These are phyloP conservation scores for Penicillium arizonense DNA, from an alignment of 495 filamentous ascomycete genomes.

Conservation along the genomic window DNA sequence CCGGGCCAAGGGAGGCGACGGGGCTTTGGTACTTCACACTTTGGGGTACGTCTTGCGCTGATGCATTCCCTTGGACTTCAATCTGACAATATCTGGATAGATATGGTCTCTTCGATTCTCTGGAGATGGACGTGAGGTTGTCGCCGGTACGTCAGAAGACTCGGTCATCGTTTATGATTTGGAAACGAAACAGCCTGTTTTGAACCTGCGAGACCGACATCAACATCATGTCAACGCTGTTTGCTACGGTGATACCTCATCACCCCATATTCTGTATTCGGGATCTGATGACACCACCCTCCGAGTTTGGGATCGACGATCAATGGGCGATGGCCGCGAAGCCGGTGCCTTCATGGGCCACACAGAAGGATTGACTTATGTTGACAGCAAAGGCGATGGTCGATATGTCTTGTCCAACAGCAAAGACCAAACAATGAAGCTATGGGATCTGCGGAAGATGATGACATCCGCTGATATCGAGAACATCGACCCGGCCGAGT, in stretches of 20 bases:
- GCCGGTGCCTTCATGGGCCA: constrained; percentile 94
- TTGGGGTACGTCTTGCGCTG: constrained; percentile 41
- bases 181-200: constrained; percentile 68
- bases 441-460: constrained; percentile 91
- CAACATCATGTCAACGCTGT: constrained; percentile 93
- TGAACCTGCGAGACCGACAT: constrained; percentile 72
- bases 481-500: constrained; percentile 48
- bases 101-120: constrained; percentile 94
- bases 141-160: constrained; percentile 78
- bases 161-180: constrained; percentile 94
- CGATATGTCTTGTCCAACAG: constrained; percentile 91
- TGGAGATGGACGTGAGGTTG: constrained; percentile 86
- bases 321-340: constrained; percentile 81
- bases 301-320: constrained; percentile 94
- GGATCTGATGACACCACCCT: constrained; percentile 73
- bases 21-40: constrained; percentile 44
- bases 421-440: constrained; percentile 96
- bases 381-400: constrained; percentile 95
- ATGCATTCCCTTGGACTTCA: neutral
- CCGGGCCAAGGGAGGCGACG: constrained; percentile 33
- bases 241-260: constrained; percentile 85
- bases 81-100: constrained; percentile 38
- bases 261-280: constrained; percentile 93
- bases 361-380: constrained; percentile 90
- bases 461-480: constrained; percentile 67